Conservation (phyloP, 768 basidiomycete genomes). For the Kwoniella sp. region DNA sequence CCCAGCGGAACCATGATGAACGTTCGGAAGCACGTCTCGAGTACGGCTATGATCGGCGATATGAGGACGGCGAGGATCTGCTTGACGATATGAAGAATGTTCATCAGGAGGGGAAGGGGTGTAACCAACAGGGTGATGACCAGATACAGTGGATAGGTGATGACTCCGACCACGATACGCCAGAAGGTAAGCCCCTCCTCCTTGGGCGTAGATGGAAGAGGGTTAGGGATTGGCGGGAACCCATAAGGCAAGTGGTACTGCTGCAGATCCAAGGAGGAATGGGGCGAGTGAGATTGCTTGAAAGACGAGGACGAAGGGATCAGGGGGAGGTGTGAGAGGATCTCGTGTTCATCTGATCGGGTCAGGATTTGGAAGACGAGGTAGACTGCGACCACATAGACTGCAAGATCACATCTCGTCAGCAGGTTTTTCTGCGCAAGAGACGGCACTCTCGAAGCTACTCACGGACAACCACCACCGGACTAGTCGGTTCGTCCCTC, state of each 20-base stretch:
- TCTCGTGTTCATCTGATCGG: slow-evolving; percentile 35
- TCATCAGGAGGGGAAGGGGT: slow-evolving; percentile 30
- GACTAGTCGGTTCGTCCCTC: slow-evolving; percentile 40
- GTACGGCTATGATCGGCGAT: slow-evolving; percentile 73
- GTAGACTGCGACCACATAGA: slow-evolving; percentile 39
- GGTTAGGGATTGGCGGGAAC: slow-evolving; percentile 28
- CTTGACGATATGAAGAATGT: slow-evolving; percentile 65
- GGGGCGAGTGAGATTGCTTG: slow-evolving; percentile 16
- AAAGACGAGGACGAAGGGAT: slow-evolving; percentile 12
- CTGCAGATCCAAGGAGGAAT: slow-evolving; percentile 11
- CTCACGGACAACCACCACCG: slow-evolving; percentile 37
- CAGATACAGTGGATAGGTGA: slow-evolving; percentile 34
- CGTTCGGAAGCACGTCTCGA: slow-evolving; percentile 11
- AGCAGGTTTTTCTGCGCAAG: not conserved
- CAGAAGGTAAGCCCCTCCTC: not conserved
- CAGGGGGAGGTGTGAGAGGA: slow-evolving; percentile 25
- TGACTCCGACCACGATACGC: slow-evolving; percentile 11
- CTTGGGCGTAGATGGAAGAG: not conserved
- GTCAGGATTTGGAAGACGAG: slow-evolving; percentile 42
- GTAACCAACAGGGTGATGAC: slow-evolving; percentile 25
- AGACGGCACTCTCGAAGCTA: not conserved
- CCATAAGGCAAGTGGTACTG: slow-evolving; percentile 32
- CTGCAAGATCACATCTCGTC: slow-evolving; percentile 7
- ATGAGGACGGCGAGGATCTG: slow-evolving; percentile 71
- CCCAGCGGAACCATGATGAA: slow-evolving; percentile 27